These are phyloP conservation scores for Ascochyta koolunga DNA, from an alignment of 2,329 filamentous ascomycete species.

Conservation along the genomic window DNA sequence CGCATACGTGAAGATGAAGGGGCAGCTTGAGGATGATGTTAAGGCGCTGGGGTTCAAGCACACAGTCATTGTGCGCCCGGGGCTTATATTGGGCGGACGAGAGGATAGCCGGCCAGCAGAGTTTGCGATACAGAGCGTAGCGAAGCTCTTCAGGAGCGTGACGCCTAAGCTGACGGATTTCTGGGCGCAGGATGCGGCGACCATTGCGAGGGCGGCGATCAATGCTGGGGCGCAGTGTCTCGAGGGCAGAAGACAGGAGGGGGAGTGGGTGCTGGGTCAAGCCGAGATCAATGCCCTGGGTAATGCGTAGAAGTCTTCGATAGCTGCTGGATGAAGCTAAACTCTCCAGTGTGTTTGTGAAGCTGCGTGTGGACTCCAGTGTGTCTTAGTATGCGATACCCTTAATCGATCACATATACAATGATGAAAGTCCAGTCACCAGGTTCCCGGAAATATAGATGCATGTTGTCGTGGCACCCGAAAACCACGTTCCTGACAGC, in stretches of 20 bases:
- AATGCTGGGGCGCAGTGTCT: conserved; percentile 14
- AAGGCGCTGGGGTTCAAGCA: conserved; percentile 75
- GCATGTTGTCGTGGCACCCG: not conserved
- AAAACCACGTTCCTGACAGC: not conserved
- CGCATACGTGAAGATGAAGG: conserved; percentile 76
- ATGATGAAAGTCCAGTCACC: not conserved
- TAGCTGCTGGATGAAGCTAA: not conserved
- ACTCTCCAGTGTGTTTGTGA: not conserved
- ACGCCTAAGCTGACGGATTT: conserved; percentile 61
- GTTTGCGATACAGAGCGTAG: conserved; percentile 61
- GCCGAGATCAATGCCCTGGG: conserved; percentile 71
- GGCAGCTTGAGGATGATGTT: conserved; percentile 81
- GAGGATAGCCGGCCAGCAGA: conserved; percentile 67
- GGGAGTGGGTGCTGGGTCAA: conserved; percentile 66
- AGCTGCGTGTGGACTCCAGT: not conserved
- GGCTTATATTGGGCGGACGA: conserved; percentile 74
- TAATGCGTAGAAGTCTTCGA: conserved; percentile 36
- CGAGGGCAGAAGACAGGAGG: conserved; percentile 56
- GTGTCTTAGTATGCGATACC: conserved; percentile 4
- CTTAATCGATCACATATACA: not conserved
- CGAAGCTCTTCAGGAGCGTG: conserved; percentile 59
- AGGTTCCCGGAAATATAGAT: not conserved
- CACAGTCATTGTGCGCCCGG: conserved; percentile 75
- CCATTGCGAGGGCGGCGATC: conserved; percentile 56
- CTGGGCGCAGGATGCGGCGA: conserved; percentile 74